These are phyloP conservation scores for Primulina tabacum DNA, from an alignment of 257 asterid genomes.

Conservation along the genomic window DNA sequence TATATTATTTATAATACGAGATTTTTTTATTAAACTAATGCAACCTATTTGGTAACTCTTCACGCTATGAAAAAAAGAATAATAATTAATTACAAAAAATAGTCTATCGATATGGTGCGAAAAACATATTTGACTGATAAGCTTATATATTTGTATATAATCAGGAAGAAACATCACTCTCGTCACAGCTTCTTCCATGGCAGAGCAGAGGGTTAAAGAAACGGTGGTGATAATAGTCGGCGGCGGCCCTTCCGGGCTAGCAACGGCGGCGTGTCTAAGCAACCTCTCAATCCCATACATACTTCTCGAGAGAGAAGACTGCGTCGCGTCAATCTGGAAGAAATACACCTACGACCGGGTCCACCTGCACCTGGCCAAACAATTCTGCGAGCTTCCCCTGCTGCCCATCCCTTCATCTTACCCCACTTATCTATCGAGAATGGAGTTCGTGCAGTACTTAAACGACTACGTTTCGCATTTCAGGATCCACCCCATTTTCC, in stretches of 20 bases:
- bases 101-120: too few relatives aligned
- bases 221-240: conserved; percentile 51
- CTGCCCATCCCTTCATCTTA: conserved; percentile 43
- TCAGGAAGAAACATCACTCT: too few relatives aligned
- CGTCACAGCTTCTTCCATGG: too few relatives aligned
- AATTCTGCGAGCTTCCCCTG: conserved; percentile 50
- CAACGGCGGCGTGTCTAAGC: conserved; percentile 61
- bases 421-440: conserved; percentile 45
- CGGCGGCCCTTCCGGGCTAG: conserved; percentile 72
- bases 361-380: conserved; percentile 67
- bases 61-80: too few relatives aligned
- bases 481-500: conserved; percentile 38
- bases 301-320: conserved; percentile 70
- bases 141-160: too few relatives aligned
- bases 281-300: conserved; percentile 51
- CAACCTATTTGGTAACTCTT: too few relatives aligned
- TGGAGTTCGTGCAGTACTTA: conserved; percentile 41
- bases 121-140: too few relatives aligned
- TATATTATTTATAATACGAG: too few relatives aligned
- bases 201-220: neutral
- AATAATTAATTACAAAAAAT: too few relatives aligned
- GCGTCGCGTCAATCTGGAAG: conserved; percentile 65
- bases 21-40: too few relatives aligned
- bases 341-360: conserved; percentile 72
- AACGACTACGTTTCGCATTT: conserved; percentile 56